Base-by-base conservation (phyloP, 345 rosid genomes). In the Balakata baccata region DNA sequence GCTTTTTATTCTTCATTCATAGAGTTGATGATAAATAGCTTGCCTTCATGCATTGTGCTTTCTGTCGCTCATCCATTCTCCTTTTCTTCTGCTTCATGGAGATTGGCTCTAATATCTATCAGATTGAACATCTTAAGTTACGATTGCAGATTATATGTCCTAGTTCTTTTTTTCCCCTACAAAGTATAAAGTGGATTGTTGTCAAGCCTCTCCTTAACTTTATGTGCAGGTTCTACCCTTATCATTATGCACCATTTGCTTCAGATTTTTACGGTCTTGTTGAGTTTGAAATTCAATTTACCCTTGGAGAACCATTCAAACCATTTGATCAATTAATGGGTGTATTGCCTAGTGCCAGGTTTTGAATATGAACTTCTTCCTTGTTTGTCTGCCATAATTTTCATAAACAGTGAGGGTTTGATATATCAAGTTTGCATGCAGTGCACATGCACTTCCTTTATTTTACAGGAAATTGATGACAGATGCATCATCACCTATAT, bases 221-320 rank as follows among this genome's bases (percentile, higher is more conserved):
- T 18, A 57, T 65, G 43, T 75, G 64, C 29, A 81, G 84, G 84
- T 81, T 81, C 74, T 81, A 81, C 57, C 84, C 84, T 23, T 81
- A 74, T 56, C 81, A 81, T 71, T 81, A 81, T 74, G 84, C 84
- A 14, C 84, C 84, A 47, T 81, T 77, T 66, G 81, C 84, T 6
- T 81, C 84, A n/a, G 84, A 81, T 78, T 74, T 81, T 68, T 18
- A 23, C 45, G 79, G 60, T 63, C 37, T 78, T 46, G 60, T 10
- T 74, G 64, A 74, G 39, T 41, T 77, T 9, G 43, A 81, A 53
- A 68, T 81, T 68, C 69, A 54, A 2, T 81, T 81, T 63, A 64
- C 66, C 3, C 70, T 77, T 2, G 84, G 84, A 62, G 50, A 66
- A 58, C 84, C 84, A 43, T 74, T 81, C 71, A 81, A 77, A 66